Base-by-base conservation (phyloP, 2,329 filamentous ascomycete genomes). In the Fusarium albosuccineum region DNA sequence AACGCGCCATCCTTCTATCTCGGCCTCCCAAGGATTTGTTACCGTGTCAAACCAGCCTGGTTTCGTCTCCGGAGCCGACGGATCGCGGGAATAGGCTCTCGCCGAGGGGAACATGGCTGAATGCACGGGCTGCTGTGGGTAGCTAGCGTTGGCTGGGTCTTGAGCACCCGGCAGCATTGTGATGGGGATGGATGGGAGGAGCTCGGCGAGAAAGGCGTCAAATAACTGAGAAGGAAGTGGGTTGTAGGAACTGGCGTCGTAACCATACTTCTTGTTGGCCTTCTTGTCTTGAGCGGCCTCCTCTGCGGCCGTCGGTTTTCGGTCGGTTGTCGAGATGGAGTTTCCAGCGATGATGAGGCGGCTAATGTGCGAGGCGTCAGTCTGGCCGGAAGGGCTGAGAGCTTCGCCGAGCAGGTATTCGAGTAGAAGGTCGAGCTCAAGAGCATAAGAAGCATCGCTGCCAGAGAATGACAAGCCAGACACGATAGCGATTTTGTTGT, bases 111-210 rank as follows among this genome's bases (percentile, higher is more conserved):
- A 96, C 87, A 99, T 93, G 62, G 96, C 95, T 5, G 92, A 84
- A 78, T 99, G 96, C 50, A 99, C 92, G 2, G 93, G 91, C 77
- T 98, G 96, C 75, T 99, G 96, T 0, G 96, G 96, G 29, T 97
- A 88, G 66, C 92, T 92, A 53, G 92, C 89, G 74, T 97, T 97
- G 50, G 96, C 94, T 0, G 96, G 94, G 77, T 99, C 97, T 33
- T 87, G 85, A 14, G 86, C 87, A 14, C 96, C 96, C 0, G 97
- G 93, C 65, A 99, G 86, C 16, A 99, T 82, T 0, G 96, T 99
- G 55, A 99, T 84, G 4, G 96, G 94, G 27, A 99, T 88, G 14
- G 91, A 92, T 2, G 94, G 94, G 4, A 99, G 87, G 11, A 99
- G 83, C 46, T 91, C 86, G 2, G 91, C 84, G 34, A 99, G 86